A percentile compares a stretch with the other conserved stretches of the same genome.
These are phyloP conservation scores for Brasilioporus rufonigricans DNA, from an alignment of 768 basidiomycete genomes.

Conservation along the genomic window DNA sequence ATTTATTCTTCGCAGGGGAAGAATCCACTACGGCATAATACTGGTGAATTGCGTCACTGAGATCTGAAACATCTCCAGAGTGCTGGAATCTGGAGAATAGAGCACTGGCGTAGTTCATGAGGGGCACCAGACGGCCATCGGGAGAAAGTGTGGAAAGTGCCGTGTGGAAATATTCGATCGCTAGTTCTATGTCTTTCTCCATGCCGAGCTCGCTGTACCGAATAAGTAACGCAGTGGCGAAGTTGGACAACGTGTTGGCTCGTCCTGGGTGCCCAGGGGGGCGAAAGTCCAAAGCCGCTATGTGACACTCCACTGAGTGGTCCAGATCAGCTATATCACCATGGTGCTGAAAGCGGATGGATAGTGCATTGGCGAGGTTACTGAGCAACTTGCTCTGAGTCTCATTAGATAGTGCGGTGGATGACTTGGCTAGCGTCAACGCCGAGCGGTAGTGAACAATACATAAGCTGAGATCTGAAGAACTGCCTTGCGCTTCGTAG, in stretches of 20 bases:
- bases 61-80: slow-evolving; percentile 20
- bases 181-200: slow-evolving; percentile 30
- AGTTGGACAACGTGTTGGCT: slow-evolving; percentile 24
- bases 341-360: slow-evolving; percentile 26
- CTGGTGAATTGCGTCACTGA: slow-evolving; percentile 23
- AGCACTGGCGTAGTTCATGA: slow-evolving; percentile 32
- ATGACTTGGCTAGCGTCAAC: slow-evolving; percentile 21
- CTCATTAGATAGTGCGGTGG: slow-evolving; percentile 17
- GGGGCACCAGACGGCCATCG: slow-evolving; percentile 17
- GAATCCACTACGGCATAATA: slow-evolving; percentile 21
- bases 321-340: slow-evolving; percentile 26
- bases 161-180: slow-evolving; percentile 22
- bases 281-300: slow-evolving; percentile 26
- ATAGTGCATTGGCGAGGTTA: slow-evolving; percentile 29
- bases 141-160: slow-evolving; percentile 21
- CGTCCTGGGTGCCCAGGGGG: slow-evolving; percentile 27
- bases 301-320: slow-evolving; percentile 28
- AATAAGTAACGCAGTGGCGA: slow-evolving; percentile 28
- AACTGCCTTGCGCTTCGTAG: slow-evolving; percentile 17
- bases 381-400: slow-evolving; percentile 24
- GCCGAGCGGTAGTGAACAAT: slow-evolving; percentile 29
- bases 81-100: slow-evolving; percentile 26
- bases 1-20: slow-evolving; percentile 15
- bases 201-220: slow-evolving; percentile 25
- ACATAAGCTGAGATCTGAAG: slow-evolving; percentile 26